Evolutionary conservation across 148 eudicot species (phyloP), one percentile per base, ranked within the genome.

Genomic region (Rhododendron kiyosumense): DNA sequence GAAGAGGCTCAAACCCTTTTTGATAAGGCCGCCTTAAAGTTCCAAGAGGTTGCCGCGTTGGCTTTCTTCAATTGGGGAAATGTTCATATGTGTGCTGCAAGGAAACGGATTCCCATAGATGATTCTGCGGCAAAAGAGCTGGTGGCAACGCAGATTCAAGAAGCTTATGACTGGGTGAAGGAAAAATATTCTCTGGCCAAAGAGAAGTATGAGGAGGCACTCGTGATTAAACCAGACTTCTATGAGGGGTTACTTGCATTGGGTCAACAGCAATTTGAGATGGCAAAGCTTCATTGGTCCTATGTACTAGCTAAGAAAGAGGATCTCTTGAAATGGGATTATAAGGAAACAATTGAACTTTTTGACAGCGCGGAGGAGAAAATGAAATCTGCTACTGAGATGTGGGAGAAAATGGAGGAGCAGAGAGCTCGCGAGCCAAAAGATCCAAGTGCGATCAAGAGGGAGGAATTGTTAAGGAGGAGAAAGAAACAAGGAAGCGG

Each of bases 11-110:
- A 97, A 87, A 81, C 79, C 81, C 93, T 97, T 77, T 97, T 95
- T 77, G 98, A 97, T 69, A 95, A 93, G 87, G 98, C 99, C 61
- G 96, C 99, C 15, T 83, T 89, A 51, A 97, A 97, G 89, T 97
- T 95, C 83, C 99, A 97, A 84, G 99, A 97, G 87, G 98, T 97
- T 22, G 99, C 95, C n/a, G 99, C 98, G 36, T 87, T 97, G 86
- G 99, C 98, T 83, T 97, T 91, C 86, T 97, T 95, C 79, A 97
- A 97, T 34, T 97, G 99, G 99, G 99, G 99, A 22, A 97, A 97
- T 87, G 99, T 97, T 82, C 96, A 97, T 59, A 95, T 97, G 99
- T 95, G 98, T 81, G 94, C 96, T 34, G 99, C 99, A 57, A 88
- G 99, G 83, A 97, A 97, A 90, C 85, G 93, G 52, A 94, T 97